These are phyloP conservation scores for Platanus orientalis DNA, from an alignment of 164 flowering plant species.

Conservation along the genomic window DNA sequence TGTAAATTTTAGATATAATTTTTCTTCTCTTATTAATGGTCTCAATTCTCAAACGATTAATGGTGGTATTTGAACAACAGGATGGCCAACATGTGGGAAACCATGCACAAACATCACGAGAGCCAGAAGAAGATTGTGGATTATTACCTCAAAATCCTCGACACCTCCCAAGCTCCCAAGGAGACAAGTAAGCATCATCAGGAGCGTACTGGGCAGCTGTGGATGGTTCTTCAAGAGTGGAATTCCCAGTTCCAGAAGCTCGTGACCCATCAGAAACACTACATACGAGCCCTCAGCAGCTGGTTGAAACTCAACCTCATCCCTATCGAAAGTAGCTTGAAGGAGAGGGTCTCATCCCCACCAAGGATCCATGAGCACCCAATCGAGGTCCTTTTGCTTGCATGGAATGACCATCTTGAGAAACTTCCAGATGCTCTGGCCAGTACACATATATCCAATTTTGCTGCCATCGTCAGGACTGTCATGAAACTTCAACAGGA, in stretches of 20 bases:
- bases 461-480: slow-evolving; percentile 61
- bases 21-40: too few relatives aligned
- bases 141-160: slow-evolving; percentile 56
- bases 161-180: slow-evolving; percentile 36
- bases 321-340: slow-evolving; percentile 81
- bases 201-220: slow-evolving; percentile 57
- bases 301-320: slow-evolving; percentile 81
- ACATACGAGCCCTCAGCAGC: slow-evolving; percentile 52
- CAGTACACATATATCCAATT: slow-evolving; percentile 53
- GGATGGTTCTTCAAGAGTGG: slow-evolving; percentile 55
- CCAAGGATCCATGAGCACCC: slow-evolving; percentile 52
- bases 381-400: slow-evolving; percentile 55
- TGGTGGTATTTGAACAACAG: slow-evolving; percentile 29
- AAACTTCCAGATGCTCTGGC: slow-evolving; percentile 75
- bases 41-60: too few relatives aligned
- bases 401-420: slow-evolving; percentile 71
- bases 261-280: slow-evolving; percentile 57
- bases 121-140: slow-evolving; percentile 43
- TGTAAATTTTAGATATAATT: too few relatives aligned
- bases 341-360: slow-evolving; percentile 73
- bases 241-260: slow-evolving; percentile 50
- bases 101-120: slow-evolving; percentile 56
- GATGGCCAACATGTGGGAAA: slow-evolving; percentile 82
- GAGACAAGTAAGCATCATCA: slow-evolving; percentile 74
- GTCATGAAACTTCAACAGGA: slow-evolving; percentile 62